Evolutionary conservation across 305 asterid species (phyloP).

Genomic region (Fraxinus nigra): DNA sequence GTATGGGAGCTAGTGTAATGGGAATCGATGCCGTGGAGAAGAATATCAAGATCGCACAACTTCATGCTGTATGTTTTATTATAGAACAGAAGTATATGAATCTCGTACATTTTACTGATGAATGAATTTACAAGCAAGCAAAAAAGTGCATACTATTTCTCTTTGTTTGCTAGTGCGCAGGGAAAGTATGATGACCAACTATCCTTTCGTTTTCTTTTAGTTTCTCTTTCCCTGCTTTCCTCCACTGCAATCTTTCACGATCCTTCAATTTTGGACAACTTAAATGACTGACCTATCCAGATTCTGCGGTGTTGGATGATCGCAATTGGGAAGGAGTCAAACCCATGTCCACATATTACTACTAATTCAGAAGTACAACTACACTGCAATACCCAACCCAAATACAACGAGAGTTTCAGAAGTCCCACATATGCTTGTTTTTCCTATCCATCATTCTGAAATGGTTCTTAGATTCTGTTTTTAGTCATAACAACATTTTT

Average conservation of each 20-base stretch:
- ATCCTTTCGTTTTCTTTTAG: too few species aligned
- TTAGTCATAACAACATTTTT: neutral
- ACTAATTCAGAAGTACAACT: neutral
- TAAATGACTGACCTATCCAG: neutral
- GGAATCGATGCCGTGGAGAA: constrained; percentile 93
- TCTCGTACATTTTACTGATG: neutral
- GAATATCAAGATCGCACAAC: constrained; percentile 79
- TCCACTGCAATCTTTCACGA: neutral
- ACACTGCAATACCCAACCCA: neutral
- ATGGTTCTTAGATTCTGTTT: neutral
- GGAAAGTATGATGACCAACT: neutral
- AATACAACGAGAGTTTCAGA: neutral
- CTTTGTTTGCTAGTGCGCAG: neutral
- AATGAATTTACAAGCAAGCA: neutral
- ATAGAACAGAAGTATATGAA: constrained; percentile 5
- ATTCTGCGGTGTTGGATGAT: constrained; percentile 3
- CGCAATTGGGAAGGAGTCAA: constrained; percentile 4
- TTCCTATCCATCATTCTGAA: neutral
- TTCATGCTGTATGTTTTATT: constrained; percentile 71
- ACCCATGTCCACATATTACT: constrained; percentile 10
- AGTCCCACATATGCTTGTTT: neutral
- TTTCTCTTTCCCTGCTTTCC: neutral
- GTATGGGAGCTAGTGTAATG: constrained; percentile 79
- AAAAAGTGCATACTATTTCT: constrained; percentile 11
- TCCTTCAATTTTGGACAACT: neutral